Evolutionary conservation across 2,329 filamentous ascomycete species (phyloP).

Genomic region (Dichotomopilus funicola): DNA sequence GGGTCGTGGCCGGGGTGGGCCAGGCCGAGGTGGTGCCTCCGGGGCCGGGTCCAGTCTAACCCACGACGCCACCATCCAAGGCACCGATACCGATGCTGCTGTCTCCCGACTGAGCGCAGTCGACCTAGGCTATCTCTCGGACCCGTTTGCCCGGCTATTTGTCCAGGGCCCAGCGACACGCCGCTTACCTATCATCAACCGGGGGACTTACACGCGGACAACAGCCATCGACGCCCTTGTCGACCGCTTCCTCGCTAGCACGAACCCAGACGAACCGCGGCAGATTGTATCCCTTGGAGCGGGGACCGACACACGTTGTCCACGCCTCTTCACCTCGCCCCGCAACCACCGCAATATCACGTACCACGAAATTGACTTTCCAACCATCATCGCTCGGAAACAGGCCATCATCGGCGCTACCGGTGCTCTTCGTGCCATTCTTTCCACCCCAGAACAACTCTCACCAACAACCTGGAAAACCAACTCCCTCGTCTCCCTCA

Average conservation of each 20-base stretch:
- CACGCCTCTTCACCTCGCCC: slow-evolving; percentile 60
- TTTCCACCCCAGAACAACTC: slow-evolving; percentile 3
- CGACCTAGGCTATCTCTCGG: slow-evolving; percentile 73
- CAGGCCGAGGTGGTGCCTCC: slow-evolving; percentile 24
- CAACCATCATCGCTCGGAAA: slow-evolving; percentile 64
- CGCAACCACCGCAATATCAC: slow-evolving; percentile 41
- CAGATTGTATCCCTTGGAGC: slow-evolving; percentile 92
- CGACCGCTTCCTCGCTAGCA: slow-evolving; percentile 55
- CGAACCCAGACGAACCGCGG: slow-evolving; percentile 32
- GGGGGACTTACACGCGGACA: slow-evolving; percentile 91
- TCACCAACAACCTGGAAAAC: slow-evolving; percentile 5
- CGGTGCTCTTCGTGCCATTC: slow-evolving; percentile 30
- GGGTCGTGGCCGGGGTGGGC: slow-evolving; percentile 29
- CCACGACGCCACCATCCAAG: slow-evolving; percentile 73
- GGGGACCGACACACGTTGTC: slow-evolving; percentile 85
- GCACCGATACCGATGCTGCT: slow-evolving; percentile 86
- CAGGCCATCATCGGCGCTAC: slow-evolving; percentile 41
- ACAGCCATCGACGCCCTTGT: slow-evolving; percentile 75
- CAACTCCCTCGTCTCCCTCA: neutral
- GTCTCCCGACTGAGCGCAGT: slow-evolving; percentile 86
- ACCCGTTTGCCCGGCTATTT: slow-evolving; percentile 70
- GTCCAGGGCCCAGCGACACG: slow-evolving; percentile 47
- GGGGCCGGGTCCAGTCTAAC: slow-evolving; percentile 27
- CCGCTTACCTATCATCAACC: slow-evolving; percentile 85
- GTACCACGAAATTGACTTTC: slow-evolving; percentile 93